Conservation (phyloP, 257 asterid genomes). For the Euphrasia confusa region DNA sequence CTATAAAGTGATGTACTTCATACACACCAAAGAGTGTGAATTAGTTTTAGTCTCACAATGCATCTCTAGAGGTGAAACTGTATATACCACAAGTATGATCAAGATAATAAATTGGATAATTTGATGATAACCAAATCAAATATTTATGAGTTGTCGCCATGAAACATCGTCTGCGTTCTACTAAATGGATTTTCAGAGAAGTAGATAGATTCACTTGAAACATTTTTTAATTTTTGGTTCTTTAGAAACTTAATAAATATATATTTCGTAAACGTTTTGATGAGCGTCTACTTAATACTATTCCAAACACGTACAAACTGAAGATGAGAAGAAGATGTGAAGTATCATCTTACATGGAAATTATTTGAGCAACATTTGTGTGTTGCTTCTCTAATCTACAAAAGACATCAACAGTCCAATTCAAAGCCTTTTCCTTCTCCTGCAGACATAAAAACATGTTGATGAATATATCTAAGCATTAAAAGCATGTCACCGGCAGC, state of each 20-base stretch:
- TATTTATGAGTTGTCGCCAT: constrained; percentile 12
- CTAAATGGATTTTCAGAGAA: constrained; percentile 1
- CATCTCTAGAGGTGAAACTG: constrained; percentile 17
- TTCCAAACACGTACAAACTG: constrained; percentile 17
- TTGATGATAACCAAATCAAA: constrained; percentile 12
- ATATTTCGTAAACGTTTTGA: neutral
- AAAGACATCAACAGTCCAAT: constrained; percentile 82
- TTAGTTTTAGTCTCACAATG: constrained; percentile 10
- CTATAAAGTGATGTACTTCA: neutral
- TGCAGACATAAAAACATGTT: constrained; percentile 41
- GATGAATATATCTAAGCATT: constrained; percentile 21
- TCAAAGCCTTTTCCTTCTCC: constrained; percentile 98
- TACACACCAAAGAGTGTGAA: neutral
- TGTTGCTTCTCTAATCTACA: constrained; percentile 97
- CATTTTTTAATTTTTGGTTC: constrained; percentile 3
- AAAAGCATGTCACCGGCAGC: neutral
- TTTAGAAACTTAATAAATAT: constrained; percentile 17
- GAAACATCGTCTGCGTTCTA: neutral
- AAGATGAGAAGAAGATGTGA: constrained; percentile 28
- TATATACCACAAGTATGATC: constrained; percentile 8
- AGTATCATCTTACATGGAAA: constrained; percentile 61
- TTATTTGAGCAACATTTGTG: constrained; percentile 71
- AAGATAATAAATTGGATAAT: constrained; percentile 7
- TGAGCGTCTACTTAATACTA: constrained; percentile 14
- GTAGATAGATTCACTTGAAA: constrained; percentile 4